Evolutionary conservation across 129 eudicot genomes (phyloP).

Genomic region (Escallonia rubra): DNA sequence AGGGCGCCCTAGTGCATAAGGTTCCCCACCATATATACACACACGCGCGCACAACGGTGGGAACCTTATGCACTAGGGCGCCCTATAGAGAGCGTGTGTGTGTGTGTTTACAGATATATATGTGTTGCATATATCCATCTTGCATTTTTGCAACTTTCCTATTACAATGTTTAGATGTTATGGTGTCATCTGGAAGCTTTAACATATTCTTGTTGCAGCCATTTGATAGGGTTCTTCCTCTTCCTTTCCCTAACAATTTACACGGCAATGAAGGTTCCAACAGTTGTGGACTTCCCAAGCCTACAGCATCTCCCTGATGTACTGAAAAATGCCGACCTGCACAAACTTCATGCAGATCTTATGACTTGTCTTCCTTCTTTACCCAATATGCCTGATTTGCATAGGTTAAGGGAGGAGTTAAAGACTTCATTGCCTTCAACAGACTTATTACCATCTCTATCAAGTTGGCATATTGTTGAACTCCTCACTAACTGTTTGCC

Average conservation of each 20-base stretch:
- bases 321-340: slow-evolving; percentile 52
- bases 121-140: not conserved
- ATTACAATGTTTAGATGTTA: not conserved
- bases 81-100: too few relatives aligned
- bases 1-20: too few relatives aligned
- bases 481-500: slow-evolving; percentile 82
- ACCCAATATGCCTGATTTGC: slow-evolving; percentile 69
- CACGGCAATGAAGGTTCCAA: slow-evolving; percentile 71
- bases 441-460: slow-evolving; percentile 41
- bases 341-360: slow-evolving; percentile 60
- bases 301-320: slow-evolving; percentile 65
- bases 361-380: slow-evolving; percentile 72
- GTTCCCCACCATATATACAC: not conserved
- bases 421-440: slow-evolving; percentile 58
- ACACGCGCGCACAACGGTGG: not conserved
- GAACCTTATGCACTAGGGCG: too few relatives aligned
- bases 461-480: slow-evolving; percentile 65
- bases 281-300: slow-evolving; percentile 59
- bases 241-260: slow-evolving; percentile 83
- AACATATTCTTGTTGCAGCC: slow-evolving; percentile 53
- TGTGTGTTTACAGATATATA: not conserved
- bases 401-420: slow-evolving; percentile 53
- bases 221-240: slow-evolving; percentile 91
- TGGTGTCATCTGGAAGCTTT: not conserved
- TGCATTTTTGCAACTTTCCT: not conserved